A percentile compares a stretch with the other conserved stretches of the same genome.
These are phyloP conservation scores for Mycena belliarum DNA, from an alignment of 768 basidiomycete genomes.

Conservation along the genomic window DNA sequence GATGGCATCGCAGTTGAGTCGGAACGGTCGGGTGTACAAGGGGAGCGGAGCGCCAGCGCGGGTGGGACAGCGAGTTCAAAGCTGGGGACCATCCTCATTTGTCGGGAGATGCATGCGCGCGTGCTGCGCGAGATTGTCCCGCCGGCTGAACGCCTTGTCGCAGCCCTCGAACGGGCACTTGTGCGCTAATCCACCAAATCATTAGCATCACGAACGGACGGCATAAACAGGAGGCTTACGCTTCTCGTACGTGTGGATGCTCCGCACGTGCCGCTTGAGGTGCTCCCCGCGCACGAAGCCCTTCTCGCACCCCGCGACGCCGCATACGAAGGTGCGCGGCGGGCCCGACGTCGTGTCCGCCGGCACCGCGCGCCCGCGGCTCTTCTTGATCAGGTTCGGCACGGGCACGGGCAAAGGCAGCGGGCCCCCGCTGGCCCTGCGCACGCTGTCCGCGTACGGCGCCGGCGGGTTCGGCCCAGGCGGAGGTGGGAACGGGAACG, in stretches of 20 bases:
- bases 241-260: constrained; percentile 60
- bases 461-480: not conserved
- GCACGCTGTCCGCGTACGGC: not conserved
- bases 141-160: constrained; percentile 22
- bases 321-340: constrained; percentile 42
- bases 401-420: constrained; percentile 57
- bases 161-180: constrained; percentile 17
- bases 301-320: constrained; percentile 53
- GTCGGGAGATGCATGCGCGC: constrained; percentile 12
- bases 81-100: no score
- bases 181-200: not conserved
- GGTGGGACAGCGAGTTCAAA: no score
- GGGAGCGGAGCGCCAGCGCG: no score
- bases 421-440: constrained; percentile 34
- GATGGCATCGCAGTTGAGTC: no score
- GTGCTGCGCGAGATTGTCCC: constrained; percentile 24
- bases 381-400: constrained; percentile 64
- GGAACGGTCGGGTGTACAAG: no score
- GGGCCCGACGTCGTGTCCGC: not conserved
- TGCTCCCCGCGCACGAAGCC: constrained; percentile 57
- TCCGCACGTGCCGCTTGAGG: constrained; percentile 55
- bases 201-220: not conserved
- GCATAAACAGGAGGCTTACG: constrained; percentile 40
- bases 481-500: not conserved
- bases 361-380: constrained; percentile 61